Conservation (phyloP, 2,329 filamentous ascomycete species). For the Dactylellina haptotyla region DNA sequence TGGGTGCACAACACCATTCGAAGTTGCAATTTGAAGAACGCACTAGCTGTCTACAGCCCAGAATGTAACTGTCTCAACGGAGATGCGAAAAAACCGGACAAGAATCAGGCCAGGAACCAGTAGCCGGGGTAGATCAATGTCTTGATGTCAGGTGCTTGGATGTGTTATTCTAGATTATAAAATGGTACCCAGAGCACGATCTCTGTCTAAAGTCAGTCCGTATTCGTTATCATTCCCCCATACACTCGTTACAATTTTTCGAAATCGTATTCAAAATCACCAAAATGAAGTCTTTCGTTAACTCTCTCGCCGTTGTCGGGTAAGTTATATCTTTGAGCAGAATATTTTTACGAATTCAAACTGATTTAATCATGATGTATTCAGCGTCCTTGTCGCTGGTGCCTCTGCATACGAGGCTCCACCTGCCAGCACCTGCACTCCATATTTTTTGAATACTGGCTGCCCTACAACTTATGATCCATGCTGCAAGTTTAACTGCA, state of each 20-base stretch:
- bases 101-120: neutral
- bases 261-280: neutral
- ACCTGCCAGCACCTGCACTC: slow-evolving; percentile 6
- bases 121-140: too few species aligned
- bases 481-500: slow-evolving; percentile 24
- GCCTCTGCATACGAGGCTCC: too few species aligned
- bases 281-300: slow-evolving; percentile 23
- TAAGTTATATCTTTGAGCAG: neutral
- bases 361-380: neutral
- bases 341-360: neutral
- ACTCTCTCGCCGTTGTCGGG: neutral
- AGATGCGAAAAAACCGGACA: neutral
- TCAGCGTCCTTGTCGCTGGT: slow-evolving; percentile 3
- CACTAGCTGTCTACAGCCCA: neutral
- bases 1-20: slow-evolving; percentile 10
- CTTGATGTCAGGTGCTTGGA: too few species aligned
- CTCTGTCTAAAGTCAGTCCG: too few species aligned
- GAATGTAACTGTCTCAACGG: slow-evolving; percentile 2
- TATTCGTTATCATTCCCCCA: neutral
- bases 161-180: slow-evolving; percentile 4
- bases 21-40: slow-evolving; percentile 8
- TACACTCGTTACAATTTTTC: neutral
- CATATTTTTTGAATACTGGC: slow-evolving; percentile 3
- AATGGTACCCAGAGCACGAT: too few species aligned
- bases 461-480: slow-evolving; percentile 30